Evolutionary conservation across 768 basidiomycete genomes (phyloP).

Genomic region (Boletus tomentosulus): DNA sequence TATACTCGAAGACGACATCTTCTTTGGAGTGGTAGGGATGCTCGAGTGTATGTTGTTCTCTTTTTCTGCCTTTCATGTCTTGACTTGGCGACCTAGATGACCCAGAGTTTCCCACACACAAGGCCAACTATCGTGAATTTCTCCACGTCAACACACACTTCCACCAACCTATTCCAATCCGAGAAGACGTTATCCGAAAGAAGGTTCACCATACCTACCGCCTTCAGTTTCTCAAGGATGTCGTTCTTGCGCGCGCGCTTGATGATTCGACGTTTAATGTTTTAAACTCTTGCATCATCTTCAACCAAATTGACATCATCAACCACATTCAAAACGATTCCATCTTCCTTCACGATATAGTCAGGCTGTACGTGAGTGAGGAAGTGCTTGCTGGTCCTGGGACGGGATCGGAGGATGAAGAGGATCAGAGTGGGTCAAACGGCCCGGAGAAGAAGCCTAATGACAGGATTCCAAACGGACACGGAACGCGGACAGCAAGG

Average conservation of each 20-base stretch:
- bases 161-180: constrained; percentile 84
- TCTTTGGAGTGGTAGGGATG: constrained; percentile 91
- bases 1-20: constrained; percentile 88
- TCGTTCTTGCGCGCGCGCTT: constrained; percentile 89
- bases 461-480: constrained; percentile 34
- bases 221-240: constrained; percentile 95
- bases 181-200: constrained; percentile 65
- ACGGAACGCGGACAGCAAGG: constrained; percentile 15
- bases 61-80: constrained; percentile 2
- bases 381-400: constrained; percentile 49
- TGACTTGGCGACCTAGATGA: constrained; percentile 59
- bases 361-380: constrained; percentile 70
- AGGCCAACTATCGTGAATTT: constrained; percentile 96
- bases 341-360: constrained; percentile 71
- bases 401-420: constrained; percentile 27
- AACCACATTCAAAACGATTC: constrained; percentile 79
- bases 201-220: constrained; percentile 98
- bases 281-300: constrained; percentile 94
- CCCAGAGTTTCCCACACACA: constrained; percentile 93
- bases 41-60: constrained; percentile 78
- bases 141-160: constrained; percentile 78
- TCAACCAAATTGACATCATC: constrained; percentile 99
- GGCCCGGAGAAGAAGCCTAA: constrained; percentile 38
- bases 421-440: constrained; percentile 25
- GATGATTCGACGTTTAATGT: constrained; percentile 98